Percentiles rank a stretch among this genome's conserved stretches.
These are phyloP conservation scores for Desmodesmus armatus DNA, from an alignment of 139 green algal genomes.

Conservation along the genomic window DNA sequence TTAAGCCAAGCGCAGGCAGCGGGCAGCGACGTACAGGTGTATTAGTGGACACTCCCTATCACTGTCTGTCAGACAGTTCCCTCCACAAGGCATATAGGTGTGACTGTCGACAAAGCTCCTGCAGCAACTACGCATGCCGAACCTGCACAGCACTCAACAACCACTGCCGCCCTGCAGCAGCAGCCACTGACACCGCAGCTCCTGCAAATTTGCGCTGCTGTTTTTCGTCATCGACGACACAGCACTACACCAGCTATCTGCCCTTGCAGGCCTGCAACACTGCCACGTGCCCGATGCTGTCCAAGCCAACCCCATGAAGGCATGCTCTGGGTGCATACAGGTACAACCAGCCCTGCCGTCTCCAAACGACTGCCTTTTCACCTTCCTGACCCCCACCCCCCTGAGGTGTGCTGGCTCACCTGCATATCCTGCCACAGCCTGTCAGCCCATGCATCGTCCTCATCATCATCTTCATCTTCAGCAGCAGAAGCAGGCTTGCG, in stretches of 20 bases:
- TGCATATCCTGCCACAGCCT: slow-evolving; percentile 70
- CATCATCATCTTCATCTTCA: slow-evolving; percentile 32
- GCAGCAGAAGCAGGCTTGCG: neutral
- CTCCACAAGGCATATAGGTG: neutral
- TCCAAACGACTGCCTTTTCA: too few species aligned
- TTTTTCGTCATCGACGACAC: too few species aligned
- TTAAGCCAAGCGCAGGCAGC: neutral
- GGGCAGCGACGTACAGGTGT: neutral
- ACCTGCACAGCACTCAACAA: neutral
- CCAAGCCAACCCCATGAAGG: neutral
- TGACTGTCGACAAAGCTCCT: neutral
- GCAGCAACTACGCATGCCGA: neutral
- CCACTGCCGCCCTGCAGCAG: neutral
- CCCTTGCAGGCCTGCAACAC: too few species aligned
- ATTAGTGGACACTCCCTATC: neutral
- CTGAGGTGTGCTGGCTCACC: slow-evolving; percentile 12
- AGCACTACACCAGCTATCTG: too few species aligned
- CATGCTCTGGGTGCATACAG: neutral
- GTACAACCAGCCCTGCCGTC: neutral
- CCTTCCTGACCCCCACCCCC: too few species aligned
- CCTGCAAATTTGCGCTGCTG: too few species aligned
- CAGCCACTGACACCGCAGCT: too few species aligned
- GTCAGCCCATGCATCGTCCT: slow-evolving; percentile 61
- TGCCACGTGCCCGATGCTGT: neutral
- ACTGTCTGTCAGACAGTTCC: neutral